These are phyloP conservation scores for Elasticomyces elasticus DNA, from an alignment of 495 filamentous ascomycete genomes.

Conservation along the genomic window DNA sequence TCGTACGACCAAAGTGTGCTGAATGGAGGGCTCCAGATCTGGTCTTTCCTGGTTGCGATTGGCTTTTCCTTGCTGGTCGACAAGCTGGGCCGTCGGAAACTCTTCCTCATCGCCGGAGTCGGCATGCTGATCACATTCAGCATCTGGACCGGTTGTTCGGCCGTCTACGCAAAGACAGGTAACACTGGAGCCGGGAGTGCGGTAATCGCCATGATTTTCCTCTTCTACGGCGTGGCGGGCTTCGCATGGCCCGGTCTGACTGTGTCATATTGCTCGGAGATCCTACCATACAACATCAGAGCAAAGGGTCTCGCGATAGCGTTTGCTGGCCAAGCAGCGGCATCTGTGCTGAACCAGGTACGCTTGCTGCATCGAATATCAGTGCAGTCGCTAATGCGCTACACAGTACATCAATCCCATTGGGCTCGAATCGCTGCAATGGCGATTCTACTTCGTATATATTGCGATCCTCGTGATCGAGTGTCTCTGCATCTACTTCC, in stretches of 20 bases:
- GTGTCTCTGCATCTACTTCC: constrained; percentile 45
- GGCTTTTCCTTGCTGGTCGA: constrained; percentile 13
- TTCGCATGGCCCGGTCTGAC: constrained; percentile 40
- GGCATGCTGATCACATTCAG: constrained; percentile 16
- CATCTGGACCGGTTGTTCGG: constrained; percentile 27
- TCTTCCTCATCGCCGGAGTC: constrained; percentile 11
- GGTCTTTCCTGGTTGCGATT: constrained; percentile 16
- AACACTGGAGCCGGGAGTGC: constrained; percentile 7
- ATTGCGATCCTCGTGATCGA: constrained; percentile 21
- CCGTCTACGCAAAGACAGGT: constrained; percentile 18
- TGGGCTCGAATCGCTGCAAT: constrained; percentile 21
- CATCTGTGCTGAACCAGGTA: constrained; percentile 16
- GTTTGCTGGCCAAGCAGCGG: not conserved
- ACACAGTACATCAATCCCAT: constrained; percentile 41
- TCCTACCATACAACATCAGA: constrained; percentile 56
- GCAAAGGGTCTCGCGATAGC: constrained; percentile 55
- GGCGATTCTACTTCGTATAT: constrained; percentile 27
- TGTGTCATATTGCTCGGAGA: constrained; percentile 50
- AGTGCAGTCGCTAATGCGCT: constrained; percentile 36
- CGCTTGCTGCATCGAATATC: constrained; percentile 50
- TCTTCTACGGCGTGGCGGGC: constrained; percentile 25
- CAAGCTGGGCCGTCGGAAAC: constrained; percentile 4
- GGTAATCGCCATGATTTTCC: constrained; percentile 27
- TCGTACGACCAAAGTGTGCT: constrained; percentile 5
- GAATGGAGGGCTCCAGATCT: constrained; percentile 14